Evolutionary conservation across 352 stramenopile genomes (phyloP), one percentile per base, ranked within the genome.

Genomic region (Salisapilia sapeloensis): DNA sequence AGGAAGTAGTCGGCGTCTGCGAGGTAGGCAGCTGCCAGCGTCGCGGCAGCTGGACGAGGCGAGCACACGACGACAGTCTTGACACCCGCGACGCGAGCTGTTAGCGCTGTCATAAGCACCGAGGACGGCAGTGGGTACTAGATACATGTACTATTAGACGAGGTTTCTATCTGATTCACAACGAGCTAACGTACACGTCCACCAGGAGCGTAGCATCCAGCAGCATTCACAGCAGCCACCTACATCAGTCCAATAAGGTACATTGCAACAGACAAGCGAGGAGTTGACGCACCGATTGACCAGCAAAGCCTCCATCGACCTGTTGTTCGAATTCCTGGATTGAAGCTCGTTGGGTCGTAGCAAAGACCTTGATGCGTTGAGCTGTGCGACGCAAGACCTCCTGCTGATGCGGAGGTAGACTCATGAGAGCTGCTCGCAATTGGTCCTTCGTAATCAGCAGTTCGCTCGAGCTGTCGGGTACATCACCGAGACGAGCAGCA

Each of bases 101-200:
- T 97, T 25, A 96, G 74, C 5, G 83, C 89, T 4, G 91, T 99
- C 95, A 99, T 99, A 6, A 99, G 51, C 25, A 98, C 94, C 0
- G 89, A 97, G 13, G 92, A 98, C 14, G 94, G 94, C 15, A 98
- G 56, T 8, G 93, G 93, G 60, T 98, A 98, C 59, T 77, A 17
- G 6, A 24, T 18, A 23, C 12, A 34, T 7, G 24, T 15, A 47
- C 33, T 11, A 38, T 16, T 23, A 29, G 39, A 13, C n/a, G n/a
- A n/a, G n/a, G n/a, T n/a, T n/a, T n/a, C n/a, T n/a, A n/a, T n/a
- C n/a, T 34, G 2, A 4, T 13, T 4, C 20, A 45, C 7, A 4
- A 29, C 4, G 31, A 15, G 24, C 13, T 17, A 22, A 56, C 56
- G 23, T 48, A 74, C 59, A 4, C 94, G 76, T 22, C 95, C 95